Percentiles rank a stretch among this genome's conserved stretches.
phyloP scores from a whole-genome alignment of 495 filamentous ascomycete species.

The Chaetomium fimeti region DNA sequence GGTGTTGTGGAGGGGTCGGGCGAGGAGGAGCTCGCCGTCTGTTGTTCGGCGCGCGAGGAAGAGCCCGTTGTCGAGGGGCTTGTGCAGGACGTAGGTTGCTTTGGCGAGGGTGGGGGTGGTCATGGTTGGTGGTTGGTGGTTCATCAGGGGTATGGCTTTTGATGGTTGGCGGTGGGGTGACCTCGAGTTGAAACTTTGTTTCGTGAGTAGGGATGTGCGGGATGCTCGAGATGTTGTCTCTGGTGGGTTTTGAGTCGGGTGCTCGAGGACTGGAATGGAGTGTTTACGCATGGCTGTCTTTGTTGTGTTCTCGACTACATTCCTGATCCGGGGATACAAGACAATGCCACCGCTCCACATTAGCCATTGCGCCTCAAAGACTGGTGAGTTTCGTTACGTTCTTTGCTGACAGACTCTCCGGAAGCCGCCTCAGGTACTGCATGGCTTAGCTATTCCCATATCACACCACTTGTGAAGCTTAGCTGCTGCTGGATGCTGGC shows the following conservation, averaged over 20 bases:
- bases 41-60: slow-evolving; percentile 29
- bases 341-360: not conserved
- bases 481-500: no score
- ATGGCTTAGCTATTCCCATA: not conserved
- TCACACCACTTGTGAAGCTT: no score
- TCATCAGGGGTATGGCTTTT: not conserved
- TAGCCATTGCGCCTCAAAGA: not conserved
- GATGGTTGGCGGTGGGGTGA: not conserved
- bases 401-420: not conserved
- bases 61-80: slow-evolving; percentile 12
- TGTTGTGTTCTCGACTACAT: not conserved
- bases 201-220: no score
- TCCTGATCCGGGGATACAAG: not conserved
- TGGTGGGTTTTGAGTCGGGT: not conserved
- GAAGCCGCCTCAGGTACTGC: not conserved
- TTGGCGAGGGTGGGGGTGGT: slow-evolving; percentile 3
- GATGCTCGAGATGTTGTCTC: not conserved
- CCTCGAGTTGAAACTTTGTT: no score
- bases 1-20: slow-evolving; percentile 7
- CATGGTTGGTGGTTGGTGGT: not conserved
- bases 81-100: slow-evolving; percentile 21
- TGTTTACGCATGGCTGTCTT: not conserved
- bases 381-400: not conserved
- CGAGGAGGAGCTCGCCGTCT: slow-evolving; percentile 31
- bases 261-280: not conserved